Evolutionary conservation across 768 basidiomycete genomes (phyloP).

Genomic region (Lyophyllum decastes): DNA sequence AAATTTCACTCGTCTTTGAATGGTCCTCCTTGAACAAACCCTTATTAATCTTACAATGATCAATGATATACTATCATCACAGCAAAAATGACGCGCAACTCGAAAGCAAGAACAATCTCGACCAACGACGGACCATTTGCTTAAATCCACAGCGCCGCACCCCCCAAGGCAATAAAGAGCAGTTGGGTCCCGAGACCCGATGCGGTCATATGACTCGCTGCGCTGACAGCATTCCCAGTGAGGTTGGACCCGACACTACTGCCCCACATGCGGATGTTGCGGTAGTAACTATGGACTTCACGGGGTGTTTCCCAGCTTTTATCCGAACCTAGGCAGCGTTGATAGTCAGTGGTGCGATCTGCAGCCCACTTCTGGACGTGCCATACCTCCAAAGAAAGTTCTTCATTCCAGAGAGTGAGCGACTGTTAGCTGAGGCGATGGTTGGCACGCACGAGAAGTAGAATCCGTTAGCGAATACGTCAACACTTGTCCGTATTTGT

Average conservation of each 20-base stretch:
- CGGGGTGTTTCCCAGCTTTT: conserved; percentile 70
- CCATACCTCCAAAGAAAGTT: conserved; percentile 79
- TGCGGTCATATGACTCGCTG: conserved; percentile 11
- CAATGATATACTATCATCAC: neutral
- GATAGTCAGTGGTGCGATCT: conserved; percentile 13
- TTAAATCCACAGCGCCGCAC: conserved; percentile 5
- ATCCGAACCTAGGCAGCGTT: conserved; percentile 51
- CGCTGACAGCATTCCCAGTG: conserved; percentile 32
- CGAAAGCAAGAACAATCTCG: neutral
- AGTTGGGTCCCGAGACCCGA: neutral
- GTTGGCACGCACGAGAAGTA: conserved; percentile 68
- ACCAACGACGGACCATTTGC: neutral
- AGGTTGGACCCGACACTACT: conserved; percentile 51
- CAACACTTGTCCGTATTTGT: conserved; percentile 57
- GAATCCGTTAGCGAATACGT: conserved; percentile 62
- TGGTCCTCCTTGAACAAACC: no score
- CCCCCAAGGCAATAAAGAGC: neutral
- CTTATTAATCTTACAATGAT: no score
- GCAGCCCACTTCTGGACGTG: neutral
- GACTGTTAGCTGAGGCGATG: neutral
- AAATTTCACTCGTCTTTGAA: no score
- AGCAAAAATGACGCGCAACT: neutral
- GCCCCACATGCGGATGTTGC: conserved; percentile 71
- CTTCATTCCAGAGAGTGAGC: conserved; percentile 30
- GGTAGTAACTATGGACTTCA: conserved; percentile 73